phyloP scores from a whole-genome alignment of 2,329 filamentous ascomycete species.

The Diplocarpon rosae region DNA sequence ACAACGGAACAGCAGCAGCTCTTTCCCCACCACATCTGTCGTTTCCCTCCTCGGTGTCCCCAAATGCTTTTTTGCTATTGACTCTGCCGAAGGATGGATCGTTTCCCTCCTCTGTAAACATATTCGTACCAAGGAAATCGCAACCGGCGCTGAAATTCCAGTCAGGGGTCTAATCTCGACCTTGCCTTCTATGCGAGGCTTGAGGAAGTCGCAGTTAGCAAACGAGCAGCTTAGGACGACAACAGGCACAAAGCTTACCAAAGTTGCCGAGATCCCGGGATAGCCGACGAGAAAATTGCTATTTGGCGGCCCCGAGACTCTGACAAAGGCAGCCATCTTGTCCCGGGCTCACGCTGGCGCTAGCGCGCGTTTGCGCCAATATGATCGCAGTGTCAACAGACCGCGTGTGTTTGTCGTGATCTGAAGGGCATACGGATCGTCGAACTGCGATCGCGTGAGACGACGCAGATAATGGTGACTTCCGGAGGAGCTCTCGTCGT shows the following conservation, averaged over 20 bases:
- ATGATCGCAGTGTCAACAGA: conserved; percentile 16
- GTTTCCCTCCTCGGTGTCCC: conserved; percentile 85
- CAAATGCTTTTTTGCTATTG: conserved; percentile 82
- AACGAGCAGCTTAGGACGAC: conserved; percentile 12
- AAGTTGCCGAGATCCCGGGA: conserved; percentile 90
- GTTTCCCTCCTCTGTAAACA: conserved; percentile 87
- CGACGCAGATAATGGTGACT: conserved; percentile 1
- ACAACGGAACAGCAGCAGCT: conserved; percentile 85
- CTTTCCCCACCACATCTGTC: conserved; percentile 87
- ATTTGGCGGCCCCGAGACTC: conserved; percentile 94
- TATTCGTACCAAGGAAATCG: conserved; percentile 87
- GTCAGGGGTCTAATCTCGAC: conserved; percentile 86
- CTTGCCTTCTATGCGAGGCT: conserved; percentile 96
- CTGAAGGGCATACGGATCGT: conserved; percentile 13
- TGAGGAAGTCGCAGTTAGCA: conserved; percentile 30
- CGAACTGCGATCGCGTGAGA: not conserved
- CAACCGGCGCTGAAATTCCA: conserved; percentile 79
- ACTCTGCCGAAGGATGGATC: conserved; percentile 93
- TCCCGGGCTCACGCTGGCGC: conserved; percentile 24
- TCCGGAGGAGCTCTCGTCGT: conserved; percentile 11
- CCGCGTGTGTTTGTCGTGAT: conserved; percentile 12
- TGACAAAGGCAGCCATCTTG: conserved; percentile 70
- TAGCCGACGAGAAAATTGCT: conserved; percentile 95
- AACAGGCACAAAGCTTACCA: conserved; percentile 52
- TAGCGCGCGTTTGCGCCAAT: conserved; percentile 24